Evolutionary conservation across 1,284 basidiomycete genomes (phyloP).

Genomic region (Agaricales sp.): DNA sequence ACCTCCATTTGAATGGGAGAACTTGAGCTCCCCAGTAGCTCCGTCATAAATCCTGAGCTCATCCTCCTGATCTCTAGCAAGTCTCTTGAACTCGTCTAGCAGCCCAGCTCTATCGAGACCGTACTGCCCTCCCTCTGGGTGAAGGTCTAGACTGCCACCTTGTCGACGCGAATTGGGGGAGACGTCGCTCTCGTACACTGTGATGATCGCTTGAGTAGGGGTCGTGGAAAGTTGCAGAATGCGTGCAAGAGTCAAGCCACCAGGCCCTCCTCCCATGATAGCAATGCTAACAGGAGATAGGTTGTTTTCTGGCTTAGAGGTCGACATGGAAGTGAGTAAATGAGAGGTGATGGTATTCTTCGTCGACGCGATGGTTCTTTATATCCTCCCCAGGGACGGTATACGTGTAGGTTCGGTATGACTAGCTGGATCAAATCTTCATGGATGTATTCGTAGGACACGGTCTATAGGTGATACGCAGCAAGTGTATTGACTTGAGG

Average conservation of each 20-base stretch:
- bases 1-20: neutral
- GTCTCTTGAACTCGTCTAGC: constrained; percentile 8
- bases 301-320: too few relatives aligned
- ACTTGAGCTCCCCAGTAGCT: constrained; percentile 1
- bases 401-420: too few relatives aligned
- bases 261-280: neutral
- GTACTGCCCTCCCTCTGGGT: constrained; percentile 10
- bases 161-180: constrained; percentile 11
- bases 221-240: neutral
- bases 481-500: too few relatives aligned
- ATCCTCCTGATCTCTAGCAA: constrained; percentile 7
- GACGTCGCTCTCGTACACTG: neutral
- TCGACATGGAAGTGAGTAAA: too few relatives aligned
- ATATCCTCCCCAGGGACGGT: too few relatives aligned
- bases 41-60: constrained; percentile 9
- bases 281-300: constrained; percentile 1
- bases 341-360: too few relatives aligned
- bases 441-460: too few relatives aligned
- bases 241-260: neutral
- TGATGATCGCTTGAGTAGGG: neutral
- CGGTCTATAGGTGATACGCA: too few relatives aligned
- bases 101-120: constrained; percentile 9
- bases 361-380: too few relatives aligned
- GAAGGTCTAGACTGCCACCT: constrained; percentile 11
- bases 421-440: too few relatives aligned